A percentile compares a stretch with the other conserved stretches of the same genome.
phyloP scores from a whole-genome alignment of 2,329 filamentous ascomycete species.

The Chrysosporium queenslandicum region DNA sequence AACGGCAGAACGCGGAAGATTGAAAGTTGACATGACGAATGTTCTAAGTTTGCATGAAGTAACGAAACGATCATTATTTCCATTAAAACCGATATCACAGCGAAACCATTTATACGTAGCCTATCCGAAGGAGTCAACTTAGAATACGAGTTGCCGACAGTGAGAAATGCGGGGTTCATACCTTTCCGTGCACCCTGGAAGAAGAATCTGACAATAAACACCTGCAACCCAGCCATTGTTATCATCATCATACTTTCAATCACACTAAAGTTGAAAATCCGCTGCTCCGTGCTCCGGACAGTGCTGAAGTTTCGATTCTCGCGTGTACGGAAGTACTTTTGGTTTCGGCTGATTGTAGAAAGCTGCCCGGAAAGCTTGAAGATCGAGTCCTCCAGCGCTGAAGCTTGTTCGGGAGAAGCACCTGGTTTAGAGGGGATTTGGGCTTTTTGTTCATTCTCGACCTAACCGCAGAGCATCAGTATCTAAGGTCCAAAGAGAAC shows the following conservation, averaged over 20 bases:
- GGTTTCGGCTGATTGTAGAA: conserved; percentile 89
- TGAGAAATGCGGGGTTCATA: conserved; percentile 21
- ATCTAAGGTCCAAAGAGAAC: background rate
- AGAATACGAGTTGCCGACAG: conserved; percentile 2
- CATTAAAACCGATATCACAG: conserved; percentile 3
- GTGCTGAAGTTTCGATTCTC: conserved; percentile 99
- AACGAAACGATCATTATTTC: conserved; percentile 1
- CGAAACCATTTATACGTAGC: conserved; percentile 14
- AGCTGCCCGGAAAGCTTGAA: conserved; percentile 89
- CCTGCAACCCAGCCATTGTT: conserved; percentile 89
- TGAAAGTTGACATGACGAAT: background rate
- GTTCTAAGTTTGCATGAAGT: background rate
- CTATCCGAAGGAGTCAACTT: conserved; percentile 3
- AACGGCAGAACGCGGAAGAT: background rate
- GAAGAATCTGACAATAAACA: conserved; percentile 96
- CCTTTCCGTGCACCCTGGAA: conserved; percentile 79
- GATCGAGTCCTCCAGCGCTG: conserved; percentile 80
- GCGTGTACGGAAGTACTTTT: conserved; percentile 98
- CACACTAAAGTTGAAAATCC: conserved; percentile 95
- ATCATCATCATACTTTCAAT: conserved; percentile 87
- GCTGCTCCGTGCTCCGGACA: conserved; percentile 84
- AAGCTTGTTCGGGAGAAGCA: conserved; percentile 78
- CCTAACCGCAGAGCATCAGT: conserved; percentile 42
- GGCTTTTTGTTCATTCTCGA: conserved; percentile 80
- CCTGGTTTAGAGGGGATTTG: conserved; percentile 81